These are phyloP conservation scores for Globisporangium echinulatum DNA, from an alignment of 352 stramenopile genomes.

Conservation along the genomic window DNA sequence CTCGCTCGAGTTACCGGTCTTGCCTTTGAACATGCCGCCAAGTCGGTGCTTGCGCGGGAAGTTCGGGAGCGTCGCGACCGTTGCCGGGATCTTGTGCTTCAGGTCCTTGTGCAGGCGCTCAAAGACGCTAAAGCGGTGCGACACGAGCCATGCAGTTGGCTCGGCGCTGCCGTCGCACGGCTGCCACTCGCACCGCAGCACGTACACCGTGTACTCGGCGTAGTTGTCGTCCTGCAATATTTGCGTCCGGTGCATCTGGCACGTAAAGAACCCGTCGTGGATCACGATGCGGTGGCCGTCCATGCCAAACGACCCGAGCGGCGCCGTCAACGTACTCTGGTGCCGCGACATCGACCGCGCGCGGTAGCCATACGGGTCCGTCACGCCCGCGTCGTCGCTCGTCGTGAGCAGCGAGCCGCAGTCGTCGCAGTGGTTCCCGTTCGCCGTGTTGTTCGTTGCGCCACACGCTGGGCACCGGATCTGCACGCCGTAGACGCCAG, in stretches of 20 bases:
- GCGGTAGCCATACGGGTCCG: constrained; percentile 50
- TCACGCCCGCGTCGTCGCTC: constrained; percentile 47
- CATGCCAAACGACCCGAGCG: constrained; percentile 70
- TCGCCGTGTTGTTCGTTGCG: constrained; percentile 84
- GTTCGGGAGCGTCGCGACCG: constrained; percentile 47
- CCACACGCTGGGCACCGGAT: constrained; percentile 83
- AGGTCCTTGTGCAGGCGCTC: constrained; percentile 69
- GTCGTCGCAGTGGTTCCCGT: constrained; percentile 83
- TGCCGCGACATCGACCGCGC: constrained; percentile 53
- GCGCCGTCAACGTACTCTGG: constrained; percentile 54
- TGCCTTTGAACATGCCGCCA: constrained; percentile 75
- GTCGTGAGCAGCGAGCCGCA: constrained; percentile 82
- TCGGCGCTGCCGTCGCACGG: constrained; percentile 46
- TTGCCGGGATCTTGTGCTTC: constrained; percentile 66
- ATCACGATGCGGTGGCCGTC: constrained; percentile 76
- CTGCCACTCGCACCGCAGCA: constrained; percentile 82
- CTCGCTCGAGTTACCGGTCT: constrained; percentile 80
- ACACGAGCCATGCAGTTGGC: constrained; percentile 59
- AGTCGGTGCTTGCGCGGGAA: constrained; percentile 85
- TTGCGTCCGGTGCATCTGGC: constrained; percentile 81
- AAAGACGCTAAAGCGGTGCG: constrained; percentile 68
- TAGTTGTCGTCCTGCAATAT: constrained; percentile 88
- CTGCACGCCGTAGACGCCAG: constrained; percentile 77
- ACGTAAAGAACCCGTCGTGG: constrained; percentile 81
- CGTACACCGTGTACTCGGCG: constrained; percentile 85